Evolutionary conservation across 148 eudicot species (phyloP), one percentile per base, ranked within the genome.

Genomic region (Rhododendron griersonianum): DNA sequence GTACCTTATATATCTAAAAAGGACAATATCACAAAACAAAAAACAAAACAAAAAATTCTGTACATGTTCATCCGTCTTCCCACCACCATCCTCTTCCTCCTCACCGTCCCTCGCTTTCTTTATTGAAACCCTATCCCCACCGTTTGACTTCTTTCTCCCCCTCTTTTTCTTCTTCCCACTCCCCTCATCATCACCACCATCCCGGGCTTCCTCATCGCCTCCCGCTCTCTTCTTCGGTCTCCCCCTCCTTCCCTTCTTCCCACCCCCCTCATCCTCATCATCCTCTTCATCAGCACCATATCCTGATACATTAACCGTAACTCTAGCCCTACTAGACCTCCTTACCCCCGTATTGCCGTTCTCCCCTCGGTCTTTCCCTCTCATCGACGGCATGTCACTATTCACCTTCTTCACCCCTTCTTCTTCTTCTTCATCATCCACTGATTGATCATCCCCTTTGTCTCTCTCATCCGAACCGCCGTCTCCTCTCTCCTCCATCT

Each of bases 1-100:
- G 55, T 14, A 16, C 18, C 13, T 5, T 11, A 3, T 3, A 14
- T 53, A 37, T 33, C 4, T 15, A 15, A 3, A 55, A 16, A 55
- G 61, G 1, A 55, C 61, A 55, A 55, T 55, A 16, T 55, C 21
- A 55, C 61, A 55, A 15, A 15, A 6, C 7, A 18, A 63, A 65
- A 15, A 28, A 1, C 1, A 75, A 74, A 14, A 0, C 65, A 59
- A 59, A 59, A 18, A 16, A 50, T 3, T 53, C 0, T 35, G 83
- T 53, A 81, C 65, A 3, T 73, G 51, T 48, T 69, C 85, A 48
- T 71, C 85, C 30, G 51, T 84, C 79, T 48, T 83, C 16, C 39
- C 44, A 53, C 45, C 16, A 7, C 44, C 78, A 4, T 2, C 78
- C 28, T 4, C 23, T 0, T 8, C 16, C 14, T 30, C 76, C 18